Conservation (phyloP, 108 stramenopile species). For the Cyclotella baltica region DNA sequence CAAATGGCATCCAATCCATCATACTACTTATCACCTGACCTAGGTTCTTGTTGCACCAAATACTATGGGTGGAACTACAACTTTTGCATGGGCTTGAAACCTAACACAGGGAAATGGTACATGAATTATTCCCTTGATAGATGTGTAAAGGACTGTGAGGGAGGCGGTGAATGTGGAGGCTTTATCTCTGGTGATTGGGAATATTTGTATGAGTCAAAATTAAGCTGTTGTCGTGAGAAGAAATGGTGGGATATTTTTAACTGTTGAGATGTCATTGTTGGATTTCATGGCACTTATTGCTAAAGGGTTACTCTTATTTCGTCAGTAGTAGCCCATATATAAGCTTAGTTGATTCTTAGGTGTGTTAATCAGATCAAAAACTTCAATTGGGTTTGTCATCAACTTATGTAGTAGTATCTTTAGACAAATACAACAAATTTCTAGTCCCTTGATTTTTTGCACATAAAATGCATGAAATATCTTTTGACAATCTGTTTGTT, state of each 20-base stretch:
- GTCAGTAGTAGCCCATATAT: too few relatives aligned
- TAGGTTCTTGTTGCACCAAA: background rate
- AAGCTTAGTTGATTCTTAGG: too few relatives aligned
- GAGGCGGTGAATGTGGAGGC: background rate
- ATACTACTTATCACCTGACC: background rate
- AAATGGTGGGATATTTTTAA: constrained; percentile 1
- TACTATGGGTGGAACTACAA: constrained; percentile 6
- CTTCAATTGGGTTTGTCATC: too few relatives aligned
- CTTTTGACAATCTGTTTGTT: too few relatives aligned
- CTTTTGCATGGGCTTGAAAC: background rate
- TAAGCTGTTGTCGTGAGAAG: background rate
- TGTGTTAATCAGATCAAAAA: too few relatives aligned
- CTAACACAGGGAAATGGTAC: background rate
- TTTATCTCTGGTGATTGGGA: background rate
- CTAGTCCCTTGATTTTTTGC: too few relatives aligned
- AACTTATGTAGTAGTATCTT: too few relatives aligned
- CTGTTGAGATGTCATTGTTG: too few relatives aligned
- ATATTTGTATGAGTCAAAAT: background rate
- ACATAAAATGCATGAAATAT: too few relatives aligned
- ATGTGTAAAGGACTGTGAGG: background rate
- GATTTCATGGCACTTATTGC: too few relatives aligned
- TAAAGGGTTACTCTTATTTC: too few relatives aligned
- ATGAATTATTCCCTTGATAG: background rate
- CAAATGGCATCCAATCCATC: background rate
- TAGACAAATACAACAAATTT: too few relatives aligned